Conservation (phyloP, 2,329 filamentous ascomycete genomes). For the Aaosphaeria arxii region DNA sequence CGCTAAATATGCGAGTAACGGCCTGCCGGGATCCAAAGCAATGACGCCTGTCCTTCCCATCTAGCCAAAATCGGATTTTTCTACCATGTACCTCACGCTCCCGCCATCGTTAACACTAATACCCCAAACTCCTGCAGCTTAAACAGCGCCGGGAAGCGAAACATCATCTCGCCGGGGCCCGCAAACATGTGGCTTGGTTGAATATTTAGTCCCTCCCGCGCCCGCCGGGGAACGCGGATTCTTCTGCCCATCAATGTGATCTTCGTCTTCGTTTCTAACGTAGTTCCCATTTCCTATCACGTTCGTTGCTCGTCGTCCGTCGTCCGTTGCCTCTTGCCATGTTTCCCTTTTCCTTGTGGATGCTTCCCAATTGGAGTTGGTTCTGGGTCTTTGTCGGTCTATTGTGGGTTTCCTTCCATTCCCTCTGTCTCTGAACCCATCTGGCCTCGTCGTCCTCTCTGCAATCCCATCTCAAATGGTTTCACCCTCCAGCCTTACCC, state of each 20-base stretch:
- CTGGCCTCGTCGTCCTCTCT: not conserved
- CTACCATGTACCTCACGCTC: constrained; percentile 37
- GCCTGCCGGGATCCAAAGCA: constrained; percentile 36
- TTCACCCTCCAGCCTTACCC: no score
- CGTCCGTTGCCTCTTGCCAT: constrained; percentile 37
- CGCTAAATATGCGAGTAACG: constrained; percentile 35
- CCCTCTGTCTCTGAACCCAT: not conserved
- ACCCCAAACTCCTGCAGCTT: constrained; percentile 42
- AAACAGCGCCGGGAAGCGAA: constrained; percentile 40
- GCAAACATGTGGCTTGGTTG: constrained; percentile 40
- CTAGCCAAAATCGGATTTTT: constrained; percentile 34
- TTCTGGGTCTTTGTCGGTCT: constrained; percentile 33
- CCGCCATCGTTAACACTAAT: constrained; percentile 34
- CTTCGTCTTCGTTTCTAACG: constrained; percentile 33
- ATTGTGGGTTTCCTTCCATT: constrained; percentile 25
- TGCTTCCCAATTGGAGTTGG: constrained; percentile 40
- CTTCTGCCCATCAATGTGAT: constrained; percentile 40
- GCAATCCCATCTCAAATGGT: not conserved
- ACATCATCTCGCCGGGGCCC: constrained; percentile 35
- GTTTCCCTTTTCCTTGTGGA: constrained; percentile 36
- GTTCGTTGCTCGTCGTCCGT: constrained; percentile 28
- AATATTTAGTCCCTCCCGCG: constrained; percentile 38
- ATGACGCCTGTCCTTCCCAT: constrained; percentile 32
- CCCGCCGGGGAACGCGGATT: constrained; percentile 38
- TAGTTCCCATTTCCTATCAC: constrained; percentile 34